phyloP scores from a whole-genome alignment of 108 stramenopile genomes.

The Fistulifera pelliculosa region DNA sequence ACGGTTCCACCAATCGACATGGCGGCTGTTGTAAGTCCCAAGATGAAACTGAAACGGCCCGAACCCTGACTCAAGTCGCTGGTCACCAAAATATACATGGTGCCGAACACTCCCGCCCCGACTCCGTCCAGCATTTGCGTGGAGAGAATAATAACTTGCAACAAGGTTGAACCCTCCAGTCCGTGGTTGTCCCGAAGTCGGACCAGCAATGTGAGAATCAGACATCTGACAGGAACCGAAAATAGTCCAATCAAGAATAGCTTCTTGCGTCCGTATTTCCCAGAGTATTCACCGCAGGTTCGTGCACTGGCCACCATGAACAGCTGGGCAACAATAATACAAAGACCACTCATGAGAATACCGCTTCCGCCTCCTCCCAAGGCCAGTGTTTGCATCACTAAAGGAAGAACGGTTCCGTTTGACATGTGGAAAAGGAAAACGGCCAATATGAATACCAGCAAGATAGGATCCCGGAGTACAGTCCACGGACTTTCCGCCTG shows the following conservation, averaged over 20 bases:
- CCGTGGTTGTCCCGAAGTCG: constrained; percentile 1
- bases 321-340: constrained; percentile 76
- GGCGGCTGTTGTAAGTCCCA: constrained; percentile 77
- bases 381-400: constrained; percentile 83
- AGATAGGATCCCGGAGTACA: constrained; percentile 63
- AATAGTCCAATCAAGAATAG: constrained; percentile 75
- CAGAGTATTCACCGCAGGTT: constrained; percentile 73
- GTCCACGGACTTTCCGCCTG: constrained; percentile 62
- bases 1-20: constrained; percentile 92
- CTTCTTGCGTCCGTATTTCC: constrained; percentile 66
- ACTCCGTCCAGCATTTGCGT: constrained; percentile 84
- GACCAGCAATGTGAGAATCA: constrained; percentile 30
- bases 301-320: constrained; percentile 79
- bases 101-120: constrained; percentile 85
- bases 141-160: constrained; percentile 62
- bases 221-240: constrained; percentile 70
- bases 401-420: constrained; percentile 78
- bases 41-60: constrained; percentile 69
- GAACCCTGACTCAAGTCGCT: constrained; percentile 79
- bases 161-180: constrained; percentile 18
- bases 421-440: constrained; percentile 78
- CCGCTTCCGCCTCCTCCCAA: constrained; percentile 66
- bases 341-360: constrained; percentile 75
- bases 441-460: constrained; percentile 63
- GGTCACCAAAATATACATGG: constrained; percentile 88